Evolutionary conservation across 2,329 filamentous ascomycete genomes (phyloP), one percentile per base, ranked within the genome.

Genomic region (Diaporthe longicolla): DNA sequence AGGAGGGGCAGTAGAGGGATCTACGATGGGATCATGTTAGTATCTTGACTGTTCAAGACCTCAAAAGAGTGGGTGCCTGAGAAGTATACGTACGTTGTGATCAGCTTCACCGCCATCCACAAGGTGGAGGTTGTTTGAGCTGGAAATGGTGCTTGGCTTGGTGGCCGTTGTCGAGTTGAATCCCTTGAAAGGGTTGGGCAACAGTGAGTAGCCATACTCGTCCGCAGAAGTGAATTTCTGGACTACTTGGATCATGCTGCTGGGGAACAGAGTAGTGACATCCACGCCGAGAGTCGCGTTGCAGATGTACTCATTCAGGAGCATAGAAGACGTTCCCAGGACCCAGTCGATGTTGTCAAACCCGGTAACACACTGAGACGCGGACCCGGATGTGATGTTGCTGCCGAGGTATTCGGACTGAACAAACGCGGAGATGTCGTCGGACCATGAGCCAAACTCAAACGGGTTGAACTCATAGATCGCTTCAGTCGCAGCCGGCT

Each of bases 281-380:
- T 75, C 59, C 19, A 74, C 24, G 29, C 58, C 58, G 3, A 75
- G 74, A 32, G 57, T 55, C 17, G 70, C 8, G 37, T 75, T 66
- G 73, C 75, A 76, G 32, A 71, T 32, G 45, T 70, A 73, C 65
- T 73, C 68, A 7, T 82, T 81, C 79, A 87, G 87, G 45, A 87
- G 75, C 74, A 83, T 82, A 40, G 81, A 83, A 5, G 82, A 84
- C 2, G 84, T 87, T 19, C 85, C 86, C 19, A 87, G 78, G 52
- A 87, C 79, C 77, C 84, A 88, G 40, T 85, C 86, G 2, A 87
- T 79, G 71, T 87, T 86, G 78, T 88, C 87, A 78, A 84, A 88
- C 61, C 85, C 82, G 7, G 76, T 79, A 24, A 82, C 81, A 75
- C 86, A 88, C 7, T 76, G 75, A 35, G 76, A 75, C 3, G 75